These are phyloP conservation scores for Sedum album DNA, from an alignment of 164 flowering plant species.

Conservation along the genomic window DNA sequence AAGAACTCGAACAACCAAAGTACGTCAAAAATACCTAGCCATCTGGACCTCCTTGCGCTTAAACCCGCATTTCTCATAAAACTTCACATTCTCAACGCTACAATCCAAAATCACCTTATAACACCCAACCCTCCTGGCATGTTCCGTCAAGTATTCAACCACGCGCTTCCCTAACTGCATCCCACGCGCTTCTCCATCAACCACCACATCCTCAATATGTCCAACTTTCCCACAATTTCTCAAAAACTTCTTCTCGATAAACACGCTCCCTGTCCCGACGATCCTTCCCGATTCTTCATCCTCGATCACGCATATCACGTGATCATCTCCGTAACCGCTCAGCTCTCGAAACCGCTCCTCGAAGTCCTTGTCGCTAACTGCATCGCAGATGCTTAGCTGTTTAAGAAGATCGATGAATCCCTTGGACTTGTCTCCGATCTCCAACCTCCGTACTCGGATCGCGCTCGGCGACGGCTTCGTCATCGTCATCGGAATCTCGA, in stretches of 20 bases:
- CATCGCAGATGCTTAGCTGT: constrained; percentile 55
- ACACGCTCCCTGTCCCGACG: constrained; percentile 71
- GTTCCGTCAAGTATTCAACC: constrained; percentile 40
- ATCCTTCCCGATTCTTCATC: constrained; percentile 41
- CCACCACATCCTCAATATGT: constrained; percentile 88
- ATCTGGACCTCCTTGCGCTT: constrained; percentile 63
- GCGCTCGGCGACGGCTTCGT: not conserved
- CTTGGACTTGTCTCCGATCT: constrained; percentile 57
- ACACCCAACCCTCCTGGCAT: constrained; percentile 57
- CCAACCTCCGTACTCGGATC: constrained; percentile 36
- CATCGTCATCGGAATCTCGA: not conserved
- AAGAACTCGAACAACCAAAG: no score
- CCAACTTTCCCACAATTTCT: constrained; percentile 81
- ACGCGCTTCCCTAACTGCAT: constrained; percentile 63
- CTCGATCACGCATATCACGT: constrained; percentile 73
- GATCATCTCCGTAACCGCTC: constrained; percentile 47
- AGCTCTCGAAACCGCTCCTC: constrained; percentile 54
- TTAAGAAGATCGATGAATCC: constrained; percentile 65
- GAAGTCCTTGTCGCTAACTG: constrained; percentile 56
- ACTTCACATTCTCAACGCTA: constrained; percentile 38
- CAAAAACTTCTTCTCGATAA: constrained; percentile 71
- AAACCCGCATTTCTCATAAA: constrained; percentile 85
- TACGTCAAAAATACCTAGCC: constrained; percentile 44
- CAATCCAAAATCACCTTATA: constrained; percentile 91
- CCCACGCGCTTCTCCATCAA: constrained; percentile 62